Conservation (phyloP, 768 basidiomycete genomes). For the Gloeostereum incarnatum region DNA sequence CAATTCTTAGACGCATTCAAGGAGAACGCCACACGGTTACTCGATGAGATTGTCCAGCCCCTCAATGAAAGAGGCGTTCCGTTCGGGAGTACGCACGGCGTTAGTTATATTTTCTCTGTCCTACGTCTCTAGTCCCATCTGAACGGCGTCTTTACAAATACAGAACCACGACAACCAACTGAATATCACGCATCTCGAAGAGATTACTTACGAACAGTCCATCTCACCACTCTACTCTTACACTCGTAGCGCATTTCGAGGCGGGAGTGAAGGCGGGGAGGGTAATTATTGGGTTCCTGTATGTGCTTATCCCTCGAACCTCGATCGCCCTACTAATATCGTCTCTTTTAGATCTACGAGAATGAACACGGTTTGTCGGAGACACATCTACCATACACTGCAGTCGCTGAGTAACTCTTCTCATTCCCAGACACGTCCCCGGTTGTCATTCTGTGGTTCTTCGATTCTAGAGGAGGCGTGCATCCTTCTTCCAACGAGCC, state of each 20-base stretch:
- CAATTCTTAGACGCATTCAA: conserved; percentile 46
- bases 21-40: conserved; percentile 56
- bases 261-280: conserved; percentile 56
- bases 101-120: conserved; percentile 21
- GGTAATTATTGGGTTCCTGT: conserved; percentile 79
- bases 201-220: conserved; percentile 51
- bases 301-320: conserved; percentile 11
- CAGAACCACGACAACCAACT: conserved; percentile 69
- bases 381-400: not conserved
- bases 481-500: not conserved
- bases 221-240: conserved; percentile 55
- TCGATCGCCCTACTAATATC: not conserved
- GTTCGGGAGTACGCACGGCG: conserved; percentile 64
- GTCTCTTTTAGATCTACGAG: conserved; percentile 24
- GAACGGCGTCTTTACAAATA: not conserved
- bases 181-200: conserved; percentile 64
- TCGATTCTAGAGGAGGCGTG: conserved; percentile 57
- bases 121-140: not conserved
- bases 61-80: conserved; percentile 48
- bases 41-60: conserved; percentile 56
- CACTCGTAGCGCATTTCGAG: conserved; percentile 51
- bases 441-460: conserved; percentile 62
- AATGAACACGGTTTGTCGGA: conserved; percentile 19
- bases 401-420: not conserved
- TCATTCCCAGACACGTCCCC: conserved; percentile 32